Conservation (phyloP, 129 eudicot species). For the Chrysanthemum makinoi region DNA sequence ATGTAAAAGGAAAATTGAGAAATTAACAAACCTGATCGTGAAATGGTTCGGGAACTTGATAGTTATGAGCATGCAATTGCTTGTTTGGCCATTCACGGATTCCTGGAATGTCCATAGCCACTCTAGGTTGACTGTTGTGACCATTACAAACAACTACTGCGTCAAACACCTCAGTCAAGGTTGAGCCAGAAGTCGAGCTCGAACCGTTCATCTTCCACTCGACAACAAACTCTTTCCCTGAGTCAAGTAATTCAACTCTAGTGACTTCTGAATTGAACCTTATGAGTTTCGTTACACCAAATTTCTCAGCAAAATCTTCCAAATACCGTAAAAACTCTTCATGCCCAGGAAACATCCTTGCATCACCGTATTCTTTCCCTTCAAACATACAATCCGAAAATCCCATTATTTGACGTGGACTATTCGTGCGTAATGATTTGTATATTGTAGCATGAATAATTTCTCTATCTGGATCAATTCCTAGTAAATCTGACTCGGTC, state of each 20-base stretch:
- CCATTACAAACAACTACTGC: slow-evolving; percentile 81
- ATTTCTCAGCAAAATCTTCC: slow-evolving; percentile 52
- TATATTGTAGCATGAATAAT: slow-evolving; percentile 64
- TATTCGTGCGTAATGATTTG: slow-evolving; percentile 62
- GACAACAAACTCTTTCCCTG: slow-evolving; percentile 44
- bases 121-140: slow-evolving; percentile 48
- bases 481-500: slow-evolving; percentile 56
- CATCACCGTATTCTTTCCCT: slow-evolving; percentile 42
- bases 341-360: slow-evolving; percentile 65
- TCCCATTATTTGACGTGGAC: slow-evolving; percentile 65
- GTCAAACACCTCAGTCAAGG: slow-evolving; percentile 42
- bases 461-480: slow-evolving; percentile 56
- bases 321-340: slow-evolving; percentile 61
- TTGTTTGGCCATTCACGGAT: slow-evolving; percentile 59
- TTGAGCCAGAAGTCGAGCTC: slow-evolving; percentile 19
- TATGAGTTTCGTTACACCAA: slow-evolving; percentile 36
- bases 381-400: slow-evolving; percentile 60
- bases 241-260: slow-evolving; percentile 38
- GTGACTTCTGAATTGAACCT: slow-evolving; percentile 53
- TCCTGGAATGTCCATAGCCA: slow-evolving; percentile 56
- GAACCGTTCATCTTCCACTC: slow-evolving; percentile 39
- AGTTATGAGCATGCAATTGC: slow-evolving; percentile 79
- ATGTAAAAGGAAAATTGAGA: background rate
- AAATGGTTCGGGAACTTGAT: slow-evolving; percentile 63
- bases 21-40: slow-evolving; percentile 42